A percentile compares a stretch with the other conserved stretches of the same genome.
phyloP scores from a whole-genome alignment of 2,329 filamentous ascomycete species.

The Aspergillus oerlinghausenensis region DNA sequence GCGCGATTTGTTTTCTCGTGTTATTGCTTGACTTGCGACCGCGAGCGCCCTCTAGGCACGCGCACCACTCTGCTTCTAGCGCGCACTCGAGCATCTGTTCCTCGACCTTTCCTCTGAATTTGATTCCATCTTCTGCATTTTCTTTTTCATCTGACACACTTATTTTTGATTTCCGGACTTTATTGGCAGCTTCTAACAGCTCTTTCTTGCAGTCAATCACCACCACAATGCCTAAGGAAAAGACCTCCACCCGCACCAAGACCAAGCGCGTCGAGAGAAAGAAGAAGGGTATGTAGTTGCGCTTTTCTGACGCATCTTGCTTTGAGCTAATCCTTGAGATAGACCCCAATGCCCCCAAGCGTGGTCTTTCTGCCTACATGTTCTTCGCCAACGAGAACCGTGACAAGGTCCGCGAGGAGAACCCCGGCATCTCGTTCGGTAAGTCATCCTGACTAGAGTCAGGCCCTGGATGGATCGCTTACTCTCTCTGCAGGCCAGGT shows the following conservation, averaged over 20 bases:
- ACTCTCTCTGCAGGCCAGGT: slow-evolving; percentile 65
- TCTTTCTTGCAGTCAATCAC: slow-evolving; percentile 15
- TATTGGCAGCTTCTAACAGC: slow-evolving; percentile 7
- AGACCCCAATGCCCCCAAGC: slow-evolving; percentile 99
- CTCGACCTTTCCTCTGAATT: slow-evolving; percentile 2
- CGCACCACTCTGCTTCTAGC: slow-evolving; percentile 10
- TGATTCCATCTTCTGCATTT: slow-evolving; percentile 1
- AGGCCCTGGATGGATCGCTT: slow-evolving; percentile 3
- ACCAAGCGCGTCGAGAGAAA: slow-evolving; percentile 60
- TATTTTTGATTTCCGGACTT: background rate
- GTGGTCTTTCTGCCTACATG: slow-evolving; percentile 99
- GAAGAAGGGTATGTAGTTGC: slow-evolving; percentile 61
- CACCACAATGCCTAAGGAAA: slow-evolving; percentile 64
- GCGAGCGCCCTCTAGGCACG: slow-evolving; percentile 18
- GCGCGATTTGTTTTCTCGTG: slow-evolving; percentile 15
- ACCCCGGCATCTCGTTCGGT: slow-evolving; percentile 96
- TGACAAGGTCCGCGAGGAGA: slow-evolving; percentile 96
- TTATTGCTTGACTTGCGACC: slow-evolving; percentile 19
- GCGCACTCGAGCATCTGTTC: slow-evolving; percentile 7
- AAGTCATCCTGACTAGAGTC: slow-evolving; percentile 30
- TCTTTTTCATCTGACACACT: background rate
- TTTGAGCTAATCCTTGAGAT: slow-evolving; percentile 15
- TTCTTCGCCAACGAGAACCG: slow-evolving; percentile 99
- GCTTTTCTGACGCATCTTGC: background rate
- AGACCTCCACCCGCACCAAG: slow-evolving; percentile 52